Base-by-base conservation (phyloP, 495 filamentous ascomycete species). In the Tetracladium setigerum region DNA sequence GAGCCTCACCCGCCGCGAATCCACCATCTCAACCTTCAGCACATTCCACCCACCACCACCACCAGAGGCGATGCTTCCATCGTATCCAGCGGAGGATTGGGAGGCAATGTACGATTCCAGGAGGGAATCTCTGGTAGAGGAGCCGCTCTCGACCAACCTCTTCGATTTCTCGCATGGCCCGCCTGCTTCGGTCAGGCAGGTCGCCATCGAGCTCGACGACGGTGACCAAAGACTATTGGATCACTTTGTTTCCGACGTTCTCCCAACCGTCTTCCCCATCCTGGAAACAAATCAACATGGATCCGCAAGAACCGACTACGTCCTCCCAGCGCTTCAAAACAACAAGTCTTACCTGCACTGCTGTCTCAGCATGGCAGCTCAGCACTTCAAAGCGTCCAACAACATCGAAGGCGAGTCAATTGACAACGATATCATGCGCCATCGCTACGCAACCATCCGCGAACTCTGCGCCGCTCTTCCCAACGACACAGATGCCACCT, bases 281-380 rank as follows among this genome's bases (percentile, higher is more conserved):
- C 69, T 95, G 43, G 89, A 96, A 63, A 79, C 81, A 14, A 94
- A 94, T 61, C 87, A 90, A 61, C 82, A 82, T 43, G 87, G 89
- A 14, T 82, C 78, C 1, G 77, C 83, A 22, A 78, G 85, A 44
- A 79, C 86, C 0, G 80, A 88, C 51, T 78, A 94, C 30, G 82
- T 98, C 56, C 74, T 98, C 2, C 85, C 81, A 1, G 82, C 91
- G 15, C 70, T 98, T 18, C 84, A 89, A 59, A 86, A 76, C 43
- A 98, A 97, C 76, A 89, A 87, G 61, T 85, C 78, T 50, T 98
- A 96, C 65, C 73, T 95, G 14, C 90, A 95, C 68, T 96, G 90
- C 67, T 97, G 92, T 67, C 71, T 98, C 47, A 95, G 89, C 71
- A 90, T 95, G 52, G 76, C 92, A 12, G 91, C 91, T n/a, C 85